These are phyloP conservation scores for Fusarium fujikuroi DNA, from an alignment of 2,329 filamentous ascomycete species.

Conservation along the genomic window DNA sequence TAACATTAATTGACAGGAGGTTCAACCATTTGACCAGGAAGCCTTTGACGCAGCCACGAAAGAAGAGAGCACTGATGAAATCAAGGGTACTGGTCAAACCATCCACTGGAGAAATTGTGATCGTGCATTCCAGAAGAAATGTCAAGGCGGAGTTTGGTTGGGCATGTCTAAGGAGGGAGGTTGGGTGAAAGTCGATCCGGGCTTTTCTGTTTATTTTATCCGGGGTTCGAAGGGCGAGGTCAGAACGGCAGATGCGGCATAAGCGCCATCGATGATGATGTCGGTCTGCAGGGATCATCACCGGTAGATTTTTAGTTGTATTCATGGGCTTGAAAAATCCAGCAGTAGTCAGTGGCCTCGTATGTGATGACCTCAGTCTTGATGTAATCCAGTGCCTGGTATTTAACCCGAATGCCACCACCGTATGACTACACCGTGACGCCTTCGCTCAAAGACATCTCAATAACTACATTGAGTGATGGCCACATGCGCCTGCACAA, in stretches of 20 bases:
- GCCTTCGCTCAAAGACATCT: rapidly evolving
- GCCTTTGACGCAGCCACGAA: background rate
- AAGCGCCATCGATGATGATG: rapidly evolving
- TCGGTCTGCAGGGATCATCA: rapidly evolving
- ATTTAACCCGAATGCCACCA: no score
- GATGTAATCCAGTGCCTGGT: no score
- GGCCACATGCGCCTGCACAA: no score
- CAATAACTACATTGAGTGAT: background rate
- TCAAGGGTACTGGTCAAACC: background rate
- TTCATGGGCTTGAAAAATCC: no score
- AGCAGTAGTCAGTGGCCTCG: no score
- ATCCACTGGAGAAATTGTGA: background rate
- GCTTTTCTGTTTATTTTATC: background rate
- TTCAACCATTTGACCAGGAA: background rate
- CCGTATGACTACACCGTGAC: rapidly evolving
- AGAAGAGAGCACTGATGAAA: background rate
- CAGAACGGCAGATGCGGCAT: no score
- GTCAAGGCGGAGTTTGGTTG: background rate
- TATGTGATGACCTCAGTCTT: no score
- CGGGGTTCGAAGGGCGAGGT: background rate
- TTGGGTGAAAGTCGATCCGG: background rate
- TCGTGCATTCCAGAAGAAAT: background rate
- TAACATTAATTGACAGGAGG: rapidly evolving
- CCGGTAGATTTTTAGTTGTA: no score
- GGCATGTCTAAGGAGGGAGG: background rate